phyloP scores from a whole-genome alignment of 2,329 filamentous ascomycete species.

The Fusarium foetens region DNA sequence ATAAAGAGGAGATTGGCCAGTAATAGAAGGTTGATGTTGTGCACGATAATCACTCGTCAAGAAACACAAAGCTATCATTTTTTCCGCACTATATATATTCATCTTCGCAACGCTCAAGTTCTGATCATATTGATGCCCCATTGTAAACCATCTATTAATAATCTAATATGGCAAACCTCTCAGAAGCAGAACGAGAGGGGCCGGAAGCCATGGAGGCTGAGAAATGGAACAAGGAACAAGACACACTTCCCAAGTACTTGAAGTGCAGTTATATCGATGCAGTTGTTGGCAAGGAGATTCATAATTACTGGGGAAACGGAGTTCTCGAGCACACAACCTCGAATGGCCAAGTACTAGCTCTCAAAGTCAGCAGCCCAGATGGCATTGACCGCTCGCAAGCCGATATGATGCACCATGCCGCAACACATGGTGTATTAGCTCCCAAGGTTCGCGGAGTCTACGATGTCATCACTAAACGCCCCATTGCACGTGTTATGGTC shows the following conservation, averaged over 20 bases:
- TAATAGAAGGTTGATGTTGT: no score
- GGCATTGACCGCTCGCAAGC: neutral
- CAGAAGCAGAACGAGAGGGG: neutral
- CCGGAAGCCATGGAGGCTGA: accelerated
- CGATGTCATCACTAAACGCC: accelerated
- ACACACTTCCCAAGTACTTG: neutral
- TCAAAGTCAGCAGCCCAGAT: neutral
- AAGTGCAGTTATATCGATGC: neutral
- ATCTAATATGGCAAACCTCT: neutral
- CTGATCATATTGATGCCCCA: neutral
- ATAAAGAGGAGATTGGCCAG: neutral
- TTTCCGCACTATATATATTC: accelerated
- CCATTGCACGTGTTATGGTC: neutral
- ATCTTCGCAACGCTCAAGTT: accelerated
- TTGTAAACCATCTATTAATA: accelerated
- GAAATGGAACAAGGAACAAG: neutral
- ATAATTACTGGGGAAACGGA: neutral
- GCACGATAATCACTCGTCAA: neutral
- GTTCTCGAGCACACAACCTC: neutral
- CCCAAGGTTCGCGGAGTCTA: neutral
- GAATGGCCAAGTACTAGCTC: accelerated
- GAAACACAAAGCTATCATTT: accelerated
- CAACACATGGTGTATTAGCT: neutral
- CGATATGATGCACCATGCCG: conserved; percentile 4
- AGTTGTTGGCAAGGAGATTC: neutral